These are phyloP conservation scores for Funneliformis geosporum DNA, from an alignment of 192 early-diverging fungal species.

Conservation along the genomic window DNA sequence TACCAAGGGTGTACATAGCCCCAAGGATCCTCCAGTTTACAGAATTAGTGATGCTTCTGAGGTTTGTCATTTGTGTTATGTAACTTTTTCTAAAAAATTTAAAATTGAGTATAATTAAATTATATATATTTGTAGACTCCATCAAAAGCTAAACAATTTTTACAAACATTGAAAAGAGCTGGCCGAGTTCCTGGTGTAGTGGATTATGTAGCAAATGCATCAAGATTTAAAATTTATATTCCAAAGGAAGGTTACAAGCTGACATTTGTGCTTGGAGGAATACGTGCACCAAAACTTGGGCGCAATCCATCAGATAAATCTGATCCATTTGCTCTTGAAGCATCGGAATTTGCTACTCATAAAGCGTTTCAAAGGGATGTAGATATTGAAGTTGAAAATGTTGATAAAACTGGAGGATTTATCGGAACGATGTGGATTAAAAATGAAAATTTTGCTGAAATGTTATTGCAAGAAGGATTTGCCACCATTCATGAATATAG, in stretches of 20 bases:
- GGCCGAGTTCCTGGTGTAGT: conserved; percentile 80
- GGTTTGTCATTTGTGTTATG: conserved; percentile 24
- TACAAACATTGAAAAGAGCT: conserved; percentile 81
- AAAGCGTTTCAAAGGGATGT: conserved; percentile 88
- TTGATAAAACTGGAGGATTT: conserved; percentile 92
- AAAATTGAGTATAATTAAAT: not conserved
- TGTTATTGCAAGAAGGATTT: conserved; percentile 76
- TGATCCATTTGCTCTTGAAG: conserved; percentile 88
- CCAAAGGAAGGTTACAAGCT: conserved; percentile 83
- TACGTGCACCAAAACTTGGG: conserved; percentile 82
- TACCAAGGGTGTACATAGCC: conserved; percentile 79
- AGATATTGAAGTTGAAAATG: conserved; percentile 83
- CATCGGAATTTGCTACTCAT: conserved; percentile 65
- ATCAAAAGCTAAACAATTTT: conserved; percentile 82
- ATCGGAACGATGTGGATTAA: conserved; percentile 84
- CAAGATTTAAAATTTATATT: conserved; percentile 81
- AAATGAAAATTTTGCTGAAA: conserved; percentile 70
- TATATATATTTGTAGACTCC: conserved; percentile 51
- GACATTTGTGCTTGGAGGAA: conserved; percentile 81
- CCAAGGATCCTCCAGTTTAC: conserved; percentile 75
- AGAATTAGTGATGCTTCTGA: conserved; percentile 82
- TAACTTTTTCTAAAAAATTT: not conserved
- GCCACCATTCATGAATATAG: conserved; percentile 84
- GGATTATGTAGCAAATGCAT: conserved; percentile 82
- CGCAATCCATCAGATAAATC: conserved; percentile 66